These are phyloP conservation scores for Venturia aucupariae DNA, from an alignment of 2,329 filamentous ascomycete genomes.

Conservation along the genomic window DNA sequence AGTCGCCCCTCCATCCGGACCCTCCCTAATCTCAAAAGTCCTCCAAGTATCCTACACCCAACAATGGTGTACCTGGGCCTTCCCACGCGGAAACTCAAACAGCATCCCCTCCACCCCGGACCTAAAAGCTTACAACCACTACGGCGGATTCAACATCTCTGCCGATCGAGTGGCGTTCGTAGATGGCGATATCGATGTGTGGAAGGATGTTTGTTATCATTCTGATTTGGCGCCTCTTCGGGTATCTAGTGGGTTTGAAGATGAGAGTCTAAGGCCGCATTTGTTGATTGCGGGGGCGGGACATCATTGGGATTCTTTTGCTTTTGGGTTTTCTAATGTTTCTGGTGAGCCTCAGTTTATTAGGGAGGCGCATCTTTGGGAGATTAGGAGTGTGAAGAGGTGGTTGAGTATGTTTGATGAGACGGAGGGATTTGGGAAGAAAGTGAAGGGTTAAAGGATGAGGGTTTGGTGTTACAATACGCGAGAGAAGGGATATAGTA, in stretches of 20 bases:
- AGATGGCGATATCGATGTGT: conserved; percentile 44
- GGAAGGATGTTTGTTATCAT: conserved; percentile 45
- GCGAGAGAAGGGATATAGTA: too few species aligned
- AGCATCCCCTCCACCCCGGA: conserved; percentile 36
- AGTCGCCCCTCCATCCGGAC: conserved; percentile 35
- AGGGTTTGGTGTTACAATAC: too few species aligned
- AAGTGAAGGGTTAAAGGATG: too few species aligned
- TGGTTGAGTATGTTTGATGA: conserved; percentile 22
- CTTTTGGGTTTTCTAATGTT: conserved; percentile 29
- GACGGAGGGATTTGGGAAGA: not conserved
- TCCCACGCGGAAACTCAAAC: conserved; percentile 38
- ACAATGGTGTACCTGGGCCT: conserved; percentile 48
- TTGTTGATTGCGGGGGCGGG: conserved; percentile 40
- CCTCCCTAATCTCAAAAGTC: conserved; percentile 39
- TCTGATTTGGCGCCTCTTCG: conserved; percentile 33
- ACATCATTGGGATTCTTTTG: conserved; percentile 43
- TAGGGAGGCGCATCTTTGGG: conserved; percentile 41
- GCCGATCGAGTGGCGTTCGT: conserved; percentile 43
- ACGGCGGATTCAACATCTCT: conserved; percentile 38
- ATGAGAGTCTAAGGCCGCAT: conserved; percentile 27
- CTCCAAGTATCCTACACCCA: conserved; percentile 43
- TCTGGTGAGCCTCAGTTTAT: conserved; percentile 42
- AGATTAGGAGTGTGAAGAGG: conserved; percentile 37
- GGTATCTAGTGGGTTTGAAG: conserved; percentile 21
- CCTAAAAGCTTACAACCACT: conserved; percentile 34